phyloP scores from a whole-genome alignment of 2,329 filamentous ascomycete species.

The Phialemoniopsis sp. region DNA sequence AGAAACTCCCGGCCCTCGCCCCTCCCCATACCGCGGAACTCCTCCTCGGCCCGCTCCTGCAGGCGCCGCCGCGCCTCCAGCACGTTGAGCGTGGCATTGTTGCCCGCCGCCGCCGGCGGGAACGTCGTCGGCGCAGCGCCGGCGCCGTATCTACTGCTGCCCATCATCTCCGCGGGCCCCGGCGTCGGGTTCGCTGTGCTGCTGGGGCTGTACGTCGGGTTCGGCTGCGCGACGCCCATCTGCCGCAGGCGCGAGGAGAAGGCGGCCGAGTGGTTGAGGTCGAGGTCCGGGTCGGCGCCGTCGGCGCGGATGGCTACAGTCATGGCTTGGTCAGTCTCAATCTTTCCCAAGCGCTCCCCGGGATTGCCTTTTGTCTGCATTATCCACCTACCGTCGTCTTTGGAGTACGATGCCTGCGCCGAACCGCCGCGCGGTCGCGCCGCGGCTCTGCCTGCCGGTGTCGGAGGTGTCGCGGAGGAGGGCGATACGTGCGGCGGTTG shows the following conservation, averaged over 20 bases:
- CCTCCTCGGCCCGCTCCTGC: conserved; percentile 36
- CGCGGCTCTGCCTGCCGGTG: no score
- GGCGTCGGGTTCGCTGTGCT: conserved; percentile 33
- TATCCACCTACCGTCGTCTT: conserved; percentile 7
- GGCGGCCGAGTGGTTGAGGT: conserved; percentile 27
- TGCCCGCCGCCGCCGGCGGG: conserved; percentile 21
- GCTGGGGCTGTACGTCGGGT: conserved; percentile 48
- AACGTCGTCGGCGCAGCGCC: conserved; percentile 14
- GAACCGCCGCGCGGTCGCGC: no score
- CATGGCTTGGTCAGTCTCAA: not conserved
- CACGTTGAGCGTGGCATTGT: conserved; percentile 43
- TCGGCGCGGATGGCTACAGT: conserved; percentile 33
- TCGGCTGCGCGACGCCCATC: conserved; percentile 52
- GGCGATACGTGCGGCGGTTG: conserved; percentile 5
- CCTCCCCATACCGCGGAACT: conserved; percentile 35
- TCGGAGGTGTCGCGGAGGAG: no score
- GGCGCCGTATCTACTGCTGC: conserved; percentile 7
- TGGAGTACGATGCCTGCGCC: conserved; percentile 8
- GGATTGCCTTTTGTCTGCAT: no score
- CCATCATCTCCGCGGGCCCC: conserved; percentile 8
- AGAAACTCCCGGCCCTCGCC: conserved; percentile 38
- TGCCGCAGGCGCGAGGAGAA: conserved; percentile 48
- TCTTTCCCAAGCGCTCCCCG: not conserved
- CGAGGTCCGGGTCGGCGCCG: conserved; percentile 33
- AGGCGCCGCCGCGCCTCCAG: conserved; percentile 42